These are phyloP conservation scores for Aspergillus vadensis DNA, from an alignment of 2,329 filamentous ascomycete genomes.

Conservation along the genomic window DNA sequence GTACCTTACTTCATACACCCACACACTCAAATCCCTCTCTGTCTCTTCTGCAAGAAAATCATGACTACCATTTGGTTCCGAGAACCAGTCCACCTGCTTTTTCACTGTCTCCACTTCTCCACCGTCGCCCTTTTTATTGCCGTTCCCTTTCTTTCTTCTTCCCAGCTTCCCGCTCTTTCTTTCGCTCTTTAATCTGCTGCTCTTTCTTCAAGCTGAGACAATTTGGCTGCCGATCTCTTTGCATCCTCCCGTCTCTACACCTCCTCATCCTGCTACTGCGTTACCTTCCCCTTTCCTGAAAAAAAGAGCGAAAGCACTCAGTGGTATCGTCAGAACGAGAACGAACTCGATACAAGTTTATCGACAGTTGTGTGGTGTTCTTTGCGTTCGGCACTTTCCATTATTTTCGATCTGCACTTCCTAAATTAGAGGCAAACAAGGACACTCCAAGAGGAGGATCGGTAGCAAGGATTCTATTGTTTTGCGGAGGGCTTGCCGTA, in stretches of 20 bases:
- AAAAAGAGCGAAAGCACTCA: too few relatives aligned
- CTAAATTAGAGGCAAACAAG: not conserved
- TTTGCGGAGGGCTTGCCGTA: slow-evolving; percentile 46
- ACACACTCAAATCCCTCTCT: too few relatives aligned
- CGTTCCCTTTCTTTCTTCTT: not conserved
- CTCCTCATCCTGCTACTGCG: not conserved
- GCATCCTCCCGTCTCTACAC: not conserved
- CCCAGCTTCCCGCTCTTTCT: not conserved
- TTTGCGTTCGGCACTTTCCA: not conserved
- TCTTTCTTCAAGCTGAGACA: not conserved
- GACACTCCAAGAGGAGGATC: not conserved
- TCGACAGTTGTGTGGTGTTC: not conserved
- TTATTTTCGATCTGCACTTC: not conserved
- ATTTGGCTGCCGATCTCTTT: not conserved
- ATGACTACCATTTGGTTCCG: too few relatives aligned
- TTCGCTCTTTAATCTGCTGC: not conserved
- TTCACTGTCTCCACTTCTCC: not conserved
- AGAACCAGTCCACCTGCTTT: not conserved
- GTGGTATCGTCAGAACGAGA: too few relatives aligned
- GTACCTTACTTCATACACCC: too few relatives aligned
- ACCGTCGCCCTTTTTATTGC: not conserved
- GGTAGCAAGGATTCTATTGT: slow-evolving; percentile 13
- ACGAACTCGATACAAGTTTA: not conserved
- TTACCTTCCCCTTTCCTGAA: not conserved
- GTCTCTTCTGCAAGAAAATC: too few relatives aligned